Evolutionary conservation across 352 stramenopile genomes (phyloP).

Genomic region (Thraustochytrium striatum): DNA sequence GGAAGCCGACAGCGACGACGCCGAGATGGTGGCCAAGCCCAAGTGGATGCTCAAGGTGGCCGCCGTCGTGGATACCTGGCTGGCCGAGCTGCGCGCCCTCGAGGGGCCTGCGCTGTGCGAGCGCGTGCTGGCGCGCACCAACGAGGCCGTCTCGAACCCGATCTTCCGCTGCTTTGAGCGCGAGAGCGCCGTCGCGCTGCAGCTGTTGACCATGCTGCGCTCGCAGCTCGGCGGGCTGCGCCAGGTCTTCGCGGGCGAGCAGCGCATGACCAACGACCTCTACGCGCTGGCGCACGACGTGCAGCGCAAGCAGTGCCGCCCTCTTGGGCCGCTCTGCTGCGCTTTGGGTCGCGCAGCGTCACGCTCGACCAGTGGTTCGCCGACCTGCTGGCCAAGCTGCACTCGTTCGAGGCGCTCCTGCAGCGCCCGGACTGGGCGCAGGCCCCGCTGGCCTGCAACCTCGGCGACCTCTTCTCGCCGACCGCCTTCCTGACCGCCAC

Average conservation of each 20-base stretch:
- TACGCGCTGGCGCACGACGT: background rate
- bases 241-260: slow-evolving; percentile 70
- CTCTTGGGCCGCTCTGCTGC: slow-evolving; percentile 7
- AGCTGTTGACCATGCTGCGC: slow-evolving; percentile 66
- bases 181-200: slow-evolving; percentile 70
- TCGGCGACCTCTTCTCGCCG: slow-evolving; percentile 84
- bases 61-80: too few species aligned
- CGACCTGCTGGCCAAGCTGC: slow-evolving; percentile 70
- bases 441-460: slow-evolving; percentile 65
- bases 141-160: slow-evolving; percentile 69
- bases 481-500: slow-evolving; percentile 85
- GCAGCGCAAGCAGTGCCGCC: slow-evolving; percentile 20
- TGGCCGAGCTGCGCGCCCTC: slow-evolving; percentile 48
- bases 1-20: too few species aligned
- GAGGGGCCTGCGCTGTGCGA: slow-evolving; percentile 49
- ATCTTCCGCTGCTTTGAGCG: slow-evolving; percentile 83
- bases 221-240: slow-evolving; percentile 67
- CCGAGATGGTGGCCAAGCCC: background rate
- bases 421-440: slow-evolving; percentile 57
- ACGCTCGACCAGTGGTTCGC: slow-evolving; percentile 62
- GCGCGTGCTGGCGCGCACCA: slow-evolving; percentile 60
- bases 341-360: background rate
- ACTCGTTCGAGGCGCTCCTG: slow-evolving; percentile 57
- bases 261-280: slow-evolving; percentile 76
- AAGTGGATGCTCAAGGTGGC: slow-evolving; percentile 10